Evolutionary conservation across 495 filamentous ascomycete species (phyloP).

Genomic region (Penicillium fimorum): DNA sequence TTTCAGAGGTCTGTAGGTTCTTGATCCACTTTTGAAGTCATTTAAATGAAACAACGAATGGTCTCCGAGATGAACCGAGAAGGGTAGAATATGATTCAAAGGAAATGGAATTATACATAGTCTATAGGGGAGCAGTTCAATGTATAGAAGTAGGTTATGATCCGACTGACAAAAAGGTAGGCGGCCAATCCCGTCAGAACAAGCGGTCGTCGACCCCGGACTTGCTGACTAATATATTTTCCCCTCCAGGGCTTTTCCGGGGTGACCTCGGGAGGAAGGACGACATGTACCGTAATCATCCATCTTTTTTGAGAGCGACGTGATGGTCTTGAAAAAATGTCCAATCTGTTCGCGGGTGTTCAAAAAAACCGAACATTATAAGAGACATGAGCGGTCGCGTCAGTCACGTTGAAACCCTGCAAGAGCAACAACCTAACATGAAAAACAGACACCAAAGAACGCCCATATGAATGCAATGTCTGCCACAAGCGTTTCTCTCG

Average conservation of each 20-base stretch:
- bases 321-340: slow-evolving; percentile 52
- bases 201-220: slow-evolving; percentile 4
- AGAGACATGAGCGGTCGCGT: slow-evolving; percentile 55
- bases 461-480: slow-evolving; percentile 52
- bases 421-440: slow-evolving; percentile 10
- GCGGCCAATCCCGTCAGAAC: too few relatives aligned
- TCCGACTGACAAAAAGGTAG: too few relatives aligned
- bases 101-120: too few relatives aligned
- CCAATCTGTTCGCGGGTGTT: slow-evolving; percentile 52
- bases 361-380: slow-evolving; percentile 56
- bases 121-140: too few relatives aligned
- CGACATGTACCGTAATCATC: background rate
- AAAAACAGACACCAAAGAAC: slow-evolving; percentile 50
- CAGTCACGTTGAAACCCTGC: slow-evolving; percentile 22
- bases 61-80: too few relatives aligned
- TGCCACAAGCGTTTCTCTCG: slow-evolving; percentile 54
- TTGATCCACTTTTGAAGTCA: too few relatives aligned
- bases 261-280: background rate
- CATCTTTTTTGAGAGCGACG: background rate
- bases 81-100: too few relatives aligned
- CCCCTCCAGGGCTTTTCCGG: slow-evolving; percentile 17
- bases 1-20: too few relatives aligned
- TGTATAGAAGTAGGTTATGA: too few relatives aligned
- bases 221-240: slow-evolving; percentile 17
- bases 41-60: too few relatives aligned